These are phyloP conservation scores for Musa beccarii DNA, from an alignment of 176 grass and related monocot genomes.

Conservation along the genomic window DNA sequence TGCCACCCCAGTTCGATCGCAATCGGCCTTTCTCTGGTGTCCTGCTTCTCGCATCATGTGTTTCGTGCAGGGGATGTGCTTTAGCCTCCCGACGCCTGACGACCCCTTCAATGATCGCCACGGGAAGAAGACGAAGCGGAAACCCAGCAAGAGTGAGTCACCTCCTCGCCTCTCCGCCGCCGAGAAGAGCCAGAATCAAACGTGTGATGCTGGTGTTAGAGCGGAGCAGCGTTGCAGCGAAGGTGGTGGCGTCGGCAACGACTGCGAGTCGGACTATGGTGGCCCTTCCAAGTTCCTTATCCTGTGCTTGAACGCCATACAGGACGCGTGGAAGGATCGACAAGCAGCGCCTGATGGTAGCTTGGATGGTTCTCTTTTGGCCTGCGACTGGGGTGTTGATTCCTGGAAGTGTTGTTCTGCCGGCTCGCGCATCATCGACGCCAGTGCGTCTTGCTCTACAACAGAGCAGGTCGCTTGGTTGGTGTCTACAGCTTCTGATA, in stretches of 20 bases:
- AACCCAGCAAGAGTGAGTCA: constrained; percentile 8
- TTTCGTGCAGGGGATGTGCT: constrained; percentile 56
- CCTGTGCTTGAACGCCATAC: constrained; percentile 71
- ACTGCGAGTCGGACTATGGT: neutral
- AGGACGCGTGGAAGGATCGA: constrained; percentile 38
- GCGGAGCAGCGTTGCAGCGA: neutral
- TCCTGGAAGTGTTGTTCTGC: constrained; percentile 67
- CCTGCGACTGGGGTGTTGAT: constrained; percentile 68
- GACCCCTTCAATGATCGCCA: constrained; percentile 65
- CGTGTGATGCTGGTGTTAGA: neutral
- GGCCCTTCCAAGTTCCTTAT: neutral
- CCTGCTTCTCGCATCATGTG: neutral
- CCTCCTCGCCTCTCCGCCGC: neutral
- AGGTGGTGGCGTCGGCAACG: neutral
- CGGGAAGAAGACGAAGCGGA: constrained; percentile 32
- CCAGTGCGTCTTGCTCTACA: constrained; percentile 35
- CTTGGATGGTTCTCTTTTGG: constrained; percentile 28
- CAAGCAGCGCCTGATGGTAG: constrained; percentile 11
- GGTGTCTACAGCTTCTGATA: constrained; percentile 64
- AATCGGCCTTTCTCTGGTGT: neutral
- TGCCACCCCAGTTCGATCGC: neutral
- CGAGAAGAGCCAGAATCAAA: neutral
- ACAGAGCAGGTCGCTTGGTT: constrained; percentile 72
- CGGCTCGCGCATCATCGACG: constrained; percentile 45
- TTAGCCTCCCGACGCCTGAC: constrained; percentile 45